Conservation (phyloP, 441 rosid species). For the Arabidopsis hybrid region DNA sequence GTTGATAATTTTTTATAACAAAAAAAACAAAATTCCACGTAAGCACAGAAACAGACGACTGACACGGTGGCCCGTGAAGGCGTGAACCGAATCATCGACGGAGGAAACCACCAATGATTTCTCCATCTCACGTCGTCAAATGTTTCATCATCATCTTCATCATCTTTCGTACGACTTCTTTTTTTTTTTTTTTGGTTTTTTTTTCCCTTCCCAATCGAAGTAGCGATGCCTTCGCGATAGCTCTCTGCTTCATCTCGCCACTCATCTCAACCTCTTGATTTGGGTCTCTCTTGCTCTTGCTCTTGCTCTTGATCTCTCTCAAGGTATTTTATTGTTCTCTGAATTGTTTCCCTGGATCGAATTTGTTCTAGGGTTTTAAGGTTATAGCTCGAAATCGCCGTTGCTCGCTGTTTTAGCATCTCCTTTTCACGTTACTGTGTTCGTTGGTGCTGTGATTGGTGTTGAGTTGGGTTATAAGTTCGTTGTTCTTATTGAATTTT, state of each 20-base stretch:
- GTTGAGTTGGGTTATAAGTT: conserved; percentile 4
- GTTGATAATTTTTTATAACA: too few species aligned
- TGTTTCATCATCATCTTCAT: conserved; percentile 25
- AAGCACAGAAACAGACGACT: conserved; percentile 48
- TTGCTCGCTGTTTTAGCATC: background rate
- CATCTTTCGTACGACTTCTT: conserved; percentile 32
- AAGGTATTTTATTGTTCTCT: conserved; percentile 30
- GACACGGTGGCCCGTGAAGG: conserved; percentile 49
- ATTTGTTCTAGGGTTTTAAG: conserved; percentile 14
- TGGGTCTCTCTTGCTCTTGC: conserved; percentile 25
- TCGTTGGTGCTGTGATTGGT: conserved; percentile 32
- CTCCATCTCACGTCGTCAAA: conserved; percentile 38
- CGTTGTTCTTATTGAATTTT: background rate
- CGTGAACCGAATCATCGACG: conserved; percentile 46
- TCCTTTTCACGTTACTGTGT: background rate
- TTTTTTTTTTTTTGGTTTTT: conserved; percentile 3
- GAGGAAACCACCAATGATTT: conserved; percentile 44
- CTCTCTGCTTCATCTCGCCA: conserved; percentile 20
- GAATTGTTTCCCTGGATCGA: conserved; percentile 24
- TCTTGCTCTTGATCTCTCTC: conserved; percentile 29
- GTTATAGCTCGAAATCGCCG: too few species aligned
- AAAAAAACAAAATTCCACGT: conserved; percentile 38
- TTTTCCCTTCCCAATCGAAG: background rate
- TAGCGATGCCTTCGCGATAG: conserved; percentile 24
- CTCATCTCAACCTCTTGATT: conserved; percentile 32